Evolutionary conservation across 768 basidiomycete species (phyloP), one percentile per base, ranked within the genome.

Genomic region (Hericium erinaceus): DNA sequence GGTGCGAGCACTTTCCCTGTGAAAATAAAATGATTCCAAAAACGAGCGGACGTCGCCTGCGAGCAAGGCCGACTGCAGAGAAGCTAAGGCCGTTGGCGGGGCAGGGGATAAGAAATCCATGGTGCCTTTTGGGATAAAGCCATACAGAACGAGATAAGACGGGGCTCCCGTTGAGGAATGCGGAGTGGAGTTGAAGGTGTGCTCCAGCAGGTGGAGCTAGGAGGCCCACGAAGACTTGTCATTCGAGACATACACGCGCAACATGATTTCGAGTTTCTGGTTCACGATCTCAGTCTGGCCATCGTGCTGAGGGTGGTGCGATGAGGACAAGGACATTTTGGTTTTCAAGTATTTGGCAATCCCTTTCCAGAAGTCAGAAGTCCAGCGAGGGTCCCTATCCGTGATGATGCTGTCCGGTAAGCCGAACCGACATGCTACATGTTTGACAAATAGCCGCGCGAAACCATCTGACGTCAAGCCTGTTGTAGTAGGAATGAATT

Each of bases 101-200:
- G 9, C n/a, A 16, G 33, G 50, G 15, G 12, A 57, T 8, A 20
- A 5, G 26, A 50, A 50, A 8, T 50, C 48, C 1, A 50, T n/a
- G 0, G 40, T 53, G 8, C 3, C n/a, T 22, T 9, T 33, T 1
- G 58, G 62, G 0, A 61, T 10, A 22, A 56, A 67, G 0, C 68
- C 64, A 15, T 63, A 63, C 0, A 69, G 61, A 0, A 66, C 33
- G 12, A 54, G 60, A 0, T 57, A n/a, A 24, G 16, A 4, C 50
- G 33, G 66, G 69, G 0, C 60, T 38, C 58, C 59, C 0, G 66
- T 66, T 0, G 63, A 49, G 0, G 52, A 38, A 48, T 66, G 66
- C 0, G 39, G 10, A 15, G 48, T 54, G 2, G 57, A 39, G 37
- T 70, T 70, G 60, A 55, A 58, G 15, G 58, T 33, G 41, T 58